Conservation (phyloP, 2,329 filamentous ascomycete genomes). For the Fusarium staphyleae region DNA sequence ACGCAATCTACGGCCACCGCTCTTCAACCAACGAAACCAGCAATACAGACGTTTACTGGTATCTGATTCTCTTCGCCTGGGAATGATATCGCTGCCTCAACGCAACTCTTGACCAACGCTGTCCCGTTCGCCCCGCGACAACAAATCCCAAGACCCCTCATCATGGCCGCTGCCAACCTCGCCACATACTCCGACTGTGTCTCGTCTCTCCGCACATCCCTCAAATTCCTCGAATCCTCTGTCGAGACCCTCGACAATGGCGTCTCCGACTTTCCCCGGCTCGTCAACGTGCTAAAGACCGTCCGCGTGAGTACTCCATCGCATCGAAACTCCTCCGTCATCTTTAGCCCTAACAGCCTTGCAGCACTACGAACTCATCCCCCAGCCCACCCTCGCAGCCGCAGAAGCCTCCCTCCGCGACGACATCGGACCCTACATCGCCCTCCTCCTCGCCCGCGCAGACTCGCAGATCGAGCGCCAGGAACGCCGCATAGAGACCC, state of each 20-base stretch:
- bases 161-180: slow-evolving; percentile 38
- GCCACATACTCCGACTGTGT: slow-evolving; percentile 64
- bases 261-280: slow-evolving; percentile 64
- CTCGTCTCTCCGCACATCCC: slow-evolving; percentile 64
- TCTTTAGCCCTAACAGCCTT: neutral
- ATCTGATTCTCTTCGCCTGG: neutral
- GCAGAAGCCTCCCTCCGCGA: slow-evolving; percentile 86
- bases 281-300: slow-evolving; percentile 63
- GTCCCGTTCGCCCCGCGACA: slow-evolving; percentile 15
- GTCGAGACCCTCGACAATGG: slow-evolving; percentile 63
- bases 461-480: slow-evolving; percentile 83
- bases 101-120: neutral
- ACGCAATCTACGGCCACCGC: neutral
- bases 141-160: slow-evolving; percentile 18
- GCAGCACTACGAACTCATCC: slow-evolving; percentile 91
- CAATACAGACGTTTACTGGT: neutral
- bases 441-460: slow-evolving; percentile 80
- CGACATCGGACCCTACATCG: slow-evolving; percentile 88
- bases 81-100: neutral
- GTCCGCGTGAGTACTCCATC: slow-evolving; percentile 56
- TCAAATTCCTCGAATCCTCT: slow-evolving; percentile 66
- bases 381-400: slow-evolving; percentile 79
- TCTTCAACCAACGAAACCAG: neutral
- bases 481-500: slow-evolving; percentile 80
- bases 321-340: neutral